These are phyloP conservation scores for Elsinoe fawcettii DNA, from an alignment of 2,329 filamentous ascomycete genomes.

Conservation along the genomic window DNA sequence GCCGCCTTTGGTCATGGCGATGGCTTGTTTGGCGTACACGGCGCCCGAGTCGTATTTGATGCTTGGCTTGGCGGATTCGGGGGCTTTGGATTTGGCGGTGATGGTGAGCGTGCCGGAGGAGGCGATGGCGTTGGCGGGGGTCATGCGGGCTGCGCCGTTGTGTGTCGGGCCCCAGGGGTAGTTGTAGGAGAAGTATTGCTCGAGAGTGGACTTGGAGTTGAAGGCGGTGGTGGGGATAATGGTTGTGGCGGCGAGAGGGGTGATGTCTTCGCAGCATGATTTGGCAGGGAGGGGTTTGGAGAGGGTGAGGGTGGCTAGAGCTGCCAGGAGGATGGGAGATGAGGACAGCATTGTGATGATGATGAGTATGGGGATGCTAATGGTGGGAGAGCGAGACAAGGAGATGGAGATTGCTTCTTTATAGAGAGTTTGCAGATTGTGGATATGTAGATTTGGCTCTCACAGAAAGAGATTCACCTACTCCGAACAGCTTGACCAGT, in stretches of 20 bases:
- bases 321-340: background rate
- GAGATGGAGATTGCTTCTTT: no score
- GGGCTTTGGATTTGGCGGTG: background rate
- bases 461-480: no score
- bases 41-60: conserved; percentile 48
- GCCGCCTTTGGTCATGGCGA: conserved; percentile 33
- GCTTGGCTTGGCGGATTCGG: background rate
- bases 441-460: no score
- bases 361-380: background rate
- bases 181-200: conserved; percentile 43
- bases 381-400: background rate
- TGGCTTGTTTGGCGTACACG: conserved; percentile 36
- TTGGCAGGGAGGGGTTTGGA: background rate
- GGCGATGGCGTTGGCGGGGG: conserved; percentile 26
- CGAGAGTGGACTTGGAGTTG: conserved; percentile 27
- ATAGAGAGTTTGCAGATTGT: no score
- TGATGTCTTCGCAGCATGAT: background rate
- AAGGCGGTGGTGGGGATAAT: conserved; percentile 28
- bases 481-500: background rate
- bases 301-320: background rate
- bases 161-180: conserved; percentile 54
- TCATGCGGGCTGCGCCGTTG: conserved; percentile 52
- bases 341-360: background rate
- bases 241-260: conserved; percentile 15
- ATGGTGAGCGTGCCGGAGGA: conserved; percentile 36